These are phyloP conservation scores for Tetragonia tetragonoides DNA, from an alignment of 148 eudicot species.

Conservation along the genomic window DNA sequence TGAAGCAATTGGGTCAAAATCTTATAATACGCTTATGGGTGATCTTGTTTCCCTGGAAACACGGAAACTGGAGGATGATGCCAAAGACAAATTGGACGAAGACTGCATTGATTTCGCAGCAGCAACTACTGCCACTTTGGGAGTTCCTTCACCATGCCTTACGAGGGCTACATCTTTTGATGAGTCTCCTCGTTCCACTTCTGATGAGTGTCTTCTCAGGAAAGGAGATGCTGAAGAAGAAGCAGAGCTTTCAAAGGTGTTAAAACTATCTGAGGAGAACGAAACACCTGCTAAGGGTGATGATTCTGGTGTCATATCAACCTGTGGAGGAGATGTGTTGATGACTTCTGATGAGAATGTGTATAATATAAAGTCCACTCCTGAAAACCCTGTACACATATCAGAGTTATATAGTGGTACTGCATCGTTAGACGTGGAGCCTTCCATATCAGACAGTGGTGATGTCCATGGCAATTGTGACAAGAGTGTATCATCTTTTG, in stretches of 20 bases:
- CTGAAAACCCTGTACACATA: constrained; percentile 15
- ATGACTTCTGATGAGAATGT: constrained; percentile 33
- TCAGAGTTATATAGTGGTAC: constrained; percentile 22
- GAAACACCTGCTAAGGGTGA: constrained; percentile 25
- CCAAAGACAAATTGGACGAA: constrained; percentile 47
- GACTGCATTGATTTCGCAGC: constrained; percentile 90
- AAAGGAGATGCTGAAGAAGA: constrained; percentile 86
- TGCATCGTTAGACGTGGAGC: constrained; percentile 26
- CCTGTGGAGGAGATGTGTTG: constrained; percentile 19
- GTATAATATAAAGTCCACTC: constrained; percentile 28
- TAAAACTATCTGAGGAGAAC: constrained; percentile 57
- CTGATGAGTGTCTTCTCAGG: constrained; percentile 32
- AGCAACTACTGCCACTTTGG: constrained; percentile 89
- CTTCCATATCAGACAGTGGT: constrained; percentile 30
- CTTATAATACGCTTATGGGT: constrained; percentile 82
- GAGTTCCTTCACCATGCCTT: constrained; percentile 88
- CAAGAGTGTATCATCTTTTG: constrained; percentile 28
- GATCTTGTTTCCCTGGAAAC: constrained; percentile 91
- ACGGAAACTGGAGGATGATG: constrained; percentile 41
- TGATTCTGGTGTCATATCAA: constrained; percentile 14
- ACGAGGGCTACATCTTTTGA: constrained; percentile 67
- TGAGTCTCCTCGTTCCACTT: constrained; percentile 42
- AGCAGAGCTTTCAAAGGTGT: constrained; percentile 55
- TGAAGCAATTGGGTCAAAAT: constrained; percentile 72
- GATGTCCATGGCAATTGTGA: constrained; percentile 22